Base-by-base conservation (phyloP, 2,329 filamentous ascomycete genomes). In the Venturia pyrina region DNA sequence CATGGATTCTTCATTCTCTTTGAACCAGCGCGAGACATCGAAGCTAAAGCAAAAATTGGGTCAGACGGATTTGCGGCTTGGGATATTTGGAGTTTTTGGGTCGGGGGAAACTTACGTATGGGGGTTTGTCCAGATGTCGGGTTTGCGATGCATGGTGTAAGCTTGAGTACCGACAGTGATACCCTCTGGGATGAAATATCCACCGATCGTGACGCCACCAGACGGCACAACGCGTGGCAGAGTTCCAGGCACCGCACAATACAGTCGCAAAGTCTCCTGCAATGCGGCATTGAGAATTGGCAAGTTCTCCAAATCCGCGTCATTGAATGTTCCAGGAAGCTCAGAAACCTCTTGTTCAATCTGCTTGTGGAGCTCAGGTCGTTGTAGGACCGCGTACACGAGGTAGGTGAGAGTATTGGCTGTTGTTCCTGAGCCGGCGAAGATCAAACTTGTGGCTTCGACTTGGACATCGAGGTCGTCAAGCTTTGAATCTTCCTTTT, bases 171-270 rank as follows among this genome's bases (percentile, higher is more conserved):
- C 57, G 6, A 66, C 57, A 24, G 64, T 66, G 24, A 56, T 62
- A 32, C 64, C 64, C 19, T 46, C 64, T 17, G 64, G 64, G n/a
- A 62, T 46, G 32, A 43, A 61, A 21, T 66, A 41, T 21, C 57
- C 64, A 37, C 46, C 53, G 32, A 66, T 48, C 13, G 48, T 50
- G 24, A 44, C 57, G 8, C 64, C 64, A 41, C 64, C 64, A 24
- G 50, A 4, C 19, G 79, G 80, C 3, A 79, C 81, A 57, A 85
- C 77, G 24, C 85, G 82, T 24, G 86, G 85, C 70, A 87, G 83
- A 8, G 84, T 82, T 2, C 85, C 85, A 2, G 85, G 85, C 15
- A 87, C 87, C 0, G 85, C 82, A 2, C 84, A 78, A 73, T 87
- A 84, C 3, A 87, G 76, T 32, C 86, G 82, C 21, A 88, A 75